Conservation (phyloP, 768 basidiomycete species). For the Boletus sensibilis region DNA sequence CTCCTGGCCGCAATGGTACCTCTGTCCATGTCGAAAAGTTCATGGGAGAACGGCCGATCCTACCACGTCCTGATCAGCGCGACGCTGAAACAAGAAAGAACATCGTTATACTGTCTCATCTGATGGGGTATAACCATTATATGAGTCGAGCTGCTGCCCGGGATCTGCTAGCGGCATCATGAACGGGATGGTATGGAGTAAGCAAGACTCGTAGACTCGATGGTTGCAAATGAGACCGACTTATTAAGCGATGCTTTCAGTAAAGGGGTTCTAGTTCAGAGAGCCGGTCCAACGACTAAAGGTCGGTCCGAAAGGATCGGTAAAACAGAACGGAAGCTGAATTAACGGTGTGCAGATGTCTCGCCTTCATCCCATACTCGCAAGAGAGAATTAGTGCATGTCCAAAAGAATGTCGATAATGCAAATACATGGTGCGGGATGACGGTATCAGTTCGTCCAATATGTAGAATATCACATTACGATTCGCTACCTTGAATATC, state of each 20-base stretch:
- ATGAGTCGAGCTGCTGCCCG: not conserved
- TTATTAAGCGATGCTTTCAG: conserved; percentile 20
- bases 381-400: conserved; percentile 4
- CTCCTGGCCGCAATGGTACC: conserved; percentile 34
- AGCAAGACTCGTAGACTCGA: not conserved
- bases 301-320: not conserved
- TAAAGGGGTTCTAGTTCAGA: not conserved
- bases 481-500: conserved; percentile 28
- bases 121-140: not conserved
- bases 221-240: not conserved
- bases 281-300: not conserved
- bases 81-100: not conserved
- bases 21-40: conserved; percentile 28
- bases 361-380: not conserved
- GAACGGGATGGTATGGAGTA: not conserved
- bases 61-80: conserved; percentile 8
- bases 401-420: conserved; percentile 26
- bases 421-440: conserved; percentile 23
- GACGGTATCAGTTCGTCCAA: conserved; percentile 28
- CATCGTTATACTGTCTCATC: conserved; percentile 10
- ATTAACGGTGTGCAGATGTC: not conserved
- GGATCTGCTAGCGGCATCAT: conserved; percentile 2
- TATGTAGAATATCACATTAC: conserved; percentile 34
- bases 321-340: not conserved
- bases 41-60: conserved; percentile 32